Base-by-base conservation (phyloP, 139 green algal genomes). In the Gonium pectorale region DNA sequence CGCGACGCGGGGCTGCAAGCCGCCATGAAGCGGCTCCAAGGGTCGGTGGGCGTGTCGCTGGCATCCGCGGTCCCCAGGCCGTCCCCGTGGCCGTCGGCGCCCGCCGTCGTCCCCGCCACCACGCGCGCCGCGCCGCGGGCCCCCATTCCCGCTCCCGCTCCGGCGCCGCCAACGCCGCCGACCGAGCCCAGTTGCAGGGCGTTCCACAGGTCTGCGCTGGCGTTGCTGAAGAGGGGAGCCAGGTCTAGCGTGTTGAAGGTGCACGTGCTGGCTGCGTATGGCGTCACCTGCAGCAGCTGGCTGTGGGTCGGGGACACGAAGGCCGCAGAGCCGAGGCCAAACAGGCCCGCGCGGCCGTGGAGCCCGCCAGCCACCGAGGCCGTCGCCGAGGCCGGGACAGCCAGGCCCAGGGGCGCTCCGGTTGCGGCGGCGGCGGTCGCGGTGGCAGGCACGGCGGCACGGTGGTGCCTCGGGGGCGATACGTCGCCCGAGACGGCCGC, bases 11-110 rank as follows among this genome's bases (percentile, higher is more conserved):
- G 60, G 44, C 77, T 73, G 41, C 41, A 62, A 9, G 31, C 9
- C 5, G 62, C 62, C 77, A 83, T 83, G 62, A 83, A 83, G 9
- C 62, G 62, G 2, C 62, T 49, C 77, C 77, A 83, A 0, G 77
- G 60, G n/a, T 83, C 62, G 17, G 13, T 60, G 29, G n/a, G n/a
- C n/a, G 44, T 52, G 40, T 27, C 67, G n/a, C 11, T 22, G 9
- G 22, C 41, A 5, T 22, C 3, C 40, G 31, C 67, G 5, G 67
- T 37, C 35, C 21, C 26, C 52, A 37, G 33, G 2, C n/a, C 51
- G 6, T 35, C 52, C 29, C 31, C 70, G n/a, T 38, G 27, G 46
- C 31, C 68, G 27, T 60, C 68, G 46, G 0, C 70, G 49, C 15
- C 46, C 0, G 70, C 70, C 9, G 70, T 79, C 31, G 46, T 63